A percentile compares a stretch with the other conserved stretches of the same genome.
Conservation (phyloP, 73 alveolate genomes). For the Blepharisma stoltei region DNA sequence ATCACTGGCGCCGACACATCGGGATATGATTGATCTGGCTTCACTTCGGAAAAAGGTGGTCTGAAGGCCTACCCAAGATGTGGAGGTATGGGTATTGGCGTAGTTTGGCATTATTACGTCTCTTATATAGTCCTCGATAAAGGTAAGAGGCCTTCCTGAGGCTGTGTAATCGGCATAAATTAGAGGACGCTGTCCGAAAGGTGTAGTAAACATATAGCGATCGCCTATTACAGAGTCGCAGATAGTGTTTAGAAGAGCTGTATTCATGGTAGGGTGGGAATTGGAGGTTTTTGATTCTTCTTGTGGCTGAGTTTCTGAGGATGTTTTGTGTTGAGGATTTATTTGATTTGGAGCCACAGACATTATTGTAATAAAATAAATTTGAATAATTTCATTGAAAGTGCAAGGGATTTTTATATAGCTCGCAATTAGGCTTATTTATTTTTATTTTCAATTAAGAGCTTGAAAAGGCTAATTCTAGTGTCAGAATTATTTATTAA, state of each 20-base stretch:
- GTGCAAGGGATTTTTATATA: too few species aligned
- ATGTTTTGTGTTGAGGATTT: too few species aligned
- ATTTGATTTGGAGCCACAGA: too few species aligned
- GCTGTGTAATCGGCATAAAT: conserved; percentile 90
- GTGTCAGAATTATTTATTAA: too few species aligned
- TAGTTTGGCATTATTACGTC: conserved; percentile 73
- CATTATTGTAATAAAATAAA: too few species aligned
- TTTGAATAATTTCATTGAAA: too few species aligned
- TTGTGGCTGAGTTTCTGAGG: too few species aligned
- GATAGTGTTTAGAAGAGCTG: background rate
- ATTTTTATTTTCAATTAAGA: too few species aligned
- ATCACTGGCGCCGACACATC: conserved; percentile 82
- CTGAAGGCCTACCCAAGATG: conserved; percentile 80
- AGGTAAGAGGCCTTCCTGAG: conserved; percentile 73
- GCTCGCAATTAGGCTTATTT: too few species aligned
- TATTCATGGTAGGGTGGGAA: too few species aligned
- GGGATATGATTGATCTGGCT: conserved; percentile 76
- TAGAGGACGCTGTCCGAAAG: conserved; percentile 80
- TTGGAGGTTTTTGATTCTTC: too few species aligned
- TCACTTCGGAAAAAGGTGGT: conserved; percentile 79
- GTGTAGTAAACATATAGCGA: conserved; percentile 37
- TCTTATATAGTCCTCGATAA: conserved; percentile 80
- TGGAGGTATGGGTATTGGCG: conserved; percentile 86
- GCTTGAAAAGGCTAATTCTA: too few species aligned
- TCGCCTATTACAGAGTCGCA: background rate